Base-by-base conservation (phyloP, 2,329 filamentous ascomycete genomes). In the Aspergillus luchuensis region DNA sequence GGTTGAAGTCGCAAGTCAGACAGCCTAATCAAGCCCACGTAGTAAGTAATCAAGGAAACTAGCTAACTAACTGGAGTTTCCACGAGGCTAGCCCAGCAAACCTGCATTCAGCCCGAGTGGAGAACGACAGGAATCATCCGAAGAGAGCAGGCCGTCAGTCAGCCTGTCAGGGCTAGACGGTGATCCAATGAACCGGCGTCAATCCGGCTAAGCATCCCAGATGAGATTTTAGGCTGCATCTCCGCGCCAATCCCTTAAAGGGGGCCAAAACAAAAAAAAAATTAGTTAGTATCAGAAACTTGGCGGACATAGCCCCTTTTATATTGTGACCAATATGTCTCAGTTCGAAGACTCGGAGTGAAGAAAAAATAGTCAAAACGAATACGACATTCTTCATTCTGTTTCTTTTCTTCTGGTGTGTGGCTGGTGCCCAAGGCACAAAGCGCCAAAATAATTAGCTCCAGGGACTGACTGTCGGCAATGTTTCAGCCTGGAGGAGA, bases 401-500 rank as follows among this genome's bases (percentile, higher is more conserved):
- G 11, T 36, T 36, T 19, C 17, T 48, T 48, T 3, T 48, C 21
- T 28, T n/a, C 5, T 28, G 5, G 25, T 0, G 8, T 15, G 45
- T 28, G 21, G 23, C 23, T 28, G 11, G 23, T 48, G 45, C 23
- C 45, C 13, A 28, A 15, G 6, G 13, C 21, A 23, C 21, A 23
- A 54, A 39, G 23, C 4, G 21, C 21, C 19, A 38, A 33, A 19
- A 43, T 17, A 41, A 17, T 54, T 54, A 54, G 51, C 51, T 38
- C 15, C 51, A 54, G 51, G 51, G 51, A 54, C 51, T 54, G 50
- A 13, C 19, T 21, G 11, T 25, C 43, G 43, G 43, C 17, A 47
- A 7, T 15, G 51, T 54, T 54, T 54, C 51, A 54, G 33, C 17
- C 21, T 52, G 15, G 25, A 30, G 23, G 33, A n/a, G 30, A 19